phyloP scores from a whole-genome alignment of 208 protist species.

The Naegleria gruberi region DNA sequence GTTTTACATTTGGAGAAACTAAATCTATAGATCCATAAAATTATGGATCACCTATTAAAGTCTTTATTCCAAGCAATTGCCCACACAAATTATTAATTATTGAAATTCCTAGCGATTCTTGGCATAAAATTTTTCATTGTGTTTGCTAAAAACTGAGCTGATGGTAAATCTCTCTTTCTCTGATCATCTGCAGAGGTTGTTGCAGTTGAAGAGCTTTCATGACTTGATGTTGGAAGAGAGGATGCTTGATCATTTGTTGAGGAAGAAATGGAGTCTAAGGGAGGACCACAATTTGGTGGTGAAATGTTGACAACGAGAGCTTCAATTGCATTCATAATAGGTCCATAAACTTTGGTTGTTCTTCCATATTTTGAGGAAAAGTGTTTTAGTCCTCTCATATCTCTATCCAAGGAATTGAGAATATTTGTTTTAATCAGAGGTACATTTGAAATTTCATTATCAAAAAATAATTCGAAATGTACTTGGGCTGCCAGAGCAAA shows the following conservation, averaged over 20 bases:
- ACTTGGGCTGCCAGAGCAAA: neutral
- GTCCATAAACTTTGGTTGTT: neutral
- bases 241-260: no score
- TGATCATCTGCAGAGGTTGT: neutral
- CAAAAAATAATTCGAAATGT: neutral
- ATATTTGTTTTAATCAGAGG: neutral
- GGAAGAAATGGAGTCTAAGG: neutral
- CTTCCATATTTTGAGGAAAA: neutral
- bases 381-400: neutral
- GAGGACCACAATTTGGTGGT: neutral
- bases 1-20: slow-evolving; percentile 6
- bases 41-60: no score
- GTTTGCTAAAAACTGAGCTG: neutral
- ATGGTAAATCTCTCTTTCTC: neutral
- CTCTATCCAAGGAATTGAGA: neutral
- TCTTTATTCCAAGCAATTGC: no score
- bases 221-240: no score
- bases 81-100: no score
- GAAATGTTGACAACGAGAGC: neutral
- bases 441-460: neutral
- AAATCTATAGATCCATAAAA: neutral
- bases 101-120: no score
- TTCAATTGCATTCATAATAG: neutral
- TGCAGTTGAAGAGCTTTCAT: neutral
- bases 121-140: neutral